Conservation (phyloP, 306 rosid species). For the Prunus armeniaca region DNA sequence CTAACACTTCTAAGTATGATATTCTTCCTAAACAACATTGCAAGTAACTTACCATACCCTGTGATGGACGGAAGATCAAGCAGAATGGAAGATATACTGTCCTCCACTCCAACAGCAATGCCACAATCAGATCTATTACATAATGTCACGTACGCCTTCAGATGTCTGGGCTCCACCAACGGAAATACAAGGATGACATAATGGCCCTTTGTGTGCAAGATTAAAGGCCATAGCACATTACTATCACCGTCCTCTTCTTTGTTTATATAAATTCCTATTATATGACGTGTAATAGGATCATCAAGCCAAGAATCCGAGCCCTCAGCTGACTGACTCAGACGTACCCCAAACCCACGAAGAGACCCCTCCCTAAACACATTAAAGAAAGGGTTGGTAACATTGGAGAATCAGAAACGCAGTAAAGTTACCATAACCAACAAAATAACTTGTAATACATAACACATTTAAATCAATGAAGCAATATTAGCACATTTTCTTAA, state of each 20-base stretch:
- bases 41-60: constrained; percentile 88
- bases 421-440: not conserved
- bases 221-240: constrained; percentile 79
- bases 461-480: not conserved
- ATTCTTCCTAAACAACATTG: constrained; percentile 16
- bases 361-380: constrained; percentile 70
- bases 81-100: constrained; percentile 77
- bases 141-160: constrained; percentile 57
- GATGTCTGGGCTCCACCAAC: constrained; percentile 72
- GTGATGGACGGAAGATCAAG: constrained; percentile 90
- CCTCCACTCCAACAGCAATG: constrained; percentile 64
- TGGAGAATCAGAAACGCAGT: not conserved
- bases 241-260: constrained; percentile 47
- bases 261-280: constrained; percentile 59
- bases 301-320: constrained; percentile 97
- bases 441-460: not conserved
- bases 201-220: constrained; percentile 67
- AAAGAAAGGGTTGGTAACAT: constrained; percentile 5
- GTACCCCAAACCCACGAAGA: constrained; percentile 69
- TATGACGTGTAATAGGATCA: constrained; percentile 87
- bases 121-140: constrained; percentile 82
- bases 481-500: not conserved
- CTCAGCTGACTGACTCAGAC: constrained; percentile 56
- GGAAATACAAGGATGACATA: constrained; percentile 68
- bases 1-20: not conserved